A percentile compares a stretch with the other conserved stretches of the same genome.
Conservation (phyloP, 345 rosid genomes). For the Noccaea bulbosa region DNA sequence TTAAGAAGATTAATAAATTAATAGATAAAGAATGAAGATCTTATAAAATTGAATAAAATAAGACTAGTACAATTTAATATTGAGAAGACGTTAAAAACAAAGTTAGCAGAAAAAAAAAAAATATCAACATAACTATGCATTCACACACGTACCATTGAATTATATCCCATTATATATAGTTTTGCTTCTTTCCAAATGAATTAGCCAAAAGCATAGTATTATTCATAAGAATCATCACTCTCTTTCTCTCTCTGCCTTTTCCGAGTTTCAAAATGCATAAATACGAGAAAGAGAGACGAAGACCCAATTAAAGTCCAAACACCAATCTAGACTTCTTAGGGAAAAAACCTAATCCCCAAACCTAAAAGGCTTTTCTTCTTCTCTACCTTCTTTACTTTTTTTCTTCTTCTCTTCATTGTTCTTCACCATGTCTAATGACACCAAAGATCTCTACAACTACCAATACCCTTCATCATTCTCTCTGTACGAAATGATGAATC, state of each 20-base stretch:
- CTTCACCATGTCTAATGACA: constrained; percentile 74
- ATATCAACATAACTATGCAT: constrained; percentile 6
- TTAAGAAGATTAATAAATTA: not conserved
- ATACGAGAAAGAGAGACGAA: constrained; percentile 43
- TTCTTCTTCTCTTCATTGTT: constrained; percentile 18
- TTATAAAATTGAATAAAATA: not conserved
- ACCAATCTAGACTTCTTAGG: constrained; percentile 36
- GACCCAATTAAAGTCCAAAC: constrained; percentile 46
- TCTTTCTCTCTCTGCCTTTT: constrained; percentile 25
- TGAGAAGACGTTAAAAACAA: constrained; percentile 1
- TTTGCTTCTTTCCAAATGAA: constrained; percentile 17
- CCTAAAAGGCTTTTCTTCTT: constrained; percentile 30
- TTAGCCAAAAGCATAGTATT: constrained; percentile 28
- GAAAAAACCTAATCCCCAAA: constrained; percentile 41
- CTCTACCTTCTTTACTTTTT: constrained; percentile 15
- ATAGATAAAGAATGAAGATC: not conserved
- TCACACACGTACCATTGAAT: constrained; percentile 30
- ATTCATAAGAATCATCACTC: not conserved
- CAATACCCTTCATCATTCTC: constrained; percentile 41
- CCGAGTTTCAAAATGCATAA: constrained; percentile 47
- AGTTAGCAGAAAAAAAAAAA: not conserved
- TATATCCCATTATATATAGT: not conserved
- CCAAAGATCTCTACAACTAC: constrained; percentile 57
- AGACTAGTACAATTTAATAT: not conserved
- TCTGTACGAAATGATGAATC: constrained; percentile 39